Percentiles rank a stretch among this genome's conserved stretches.
Evolutionary conservation across 352 stramenopile species (phyloP).

Genomic region (Globisporangium polare): DNA sequence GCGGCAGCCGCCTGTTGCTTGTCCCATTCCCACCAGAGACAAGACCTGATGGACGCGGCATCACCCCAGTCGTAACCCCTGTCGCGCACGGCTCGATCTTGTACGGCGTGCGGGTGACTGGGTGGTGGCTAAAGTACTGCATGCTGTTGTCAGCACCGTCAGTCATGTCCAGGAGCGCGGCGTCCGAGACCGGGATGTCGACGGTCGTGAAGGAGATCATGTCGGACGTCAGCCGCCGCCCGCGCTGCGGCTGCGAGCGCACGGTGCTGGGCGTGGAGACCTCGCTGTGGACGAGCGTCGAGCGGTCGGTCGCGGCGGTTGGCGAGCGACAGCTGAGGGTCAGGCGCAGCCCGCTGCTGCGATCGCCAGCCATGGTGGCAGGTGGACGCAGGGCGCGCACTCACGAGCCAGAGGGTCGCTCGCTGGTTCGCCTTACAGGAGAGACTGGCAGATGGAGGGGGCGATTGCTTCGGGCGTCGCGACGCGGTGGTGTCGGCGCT

Average conservation of each 20-base stretch:
- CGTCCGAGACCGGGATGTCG: constrained; percentile 21
- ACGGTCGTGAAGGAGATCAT: constrained; percentile 49
- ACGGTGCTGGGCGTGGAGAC: constrained; percentile 3
- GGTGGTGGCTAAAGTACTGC: neutral
- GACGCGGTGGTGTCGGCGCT: neutral
- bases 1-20: neutral
- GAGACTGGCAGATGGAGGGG: neutral
- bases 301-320: constrained; percentile 2
- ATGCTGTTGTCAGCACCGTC: constrained; percentile 1
- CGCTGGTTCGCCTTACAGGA: neutral
- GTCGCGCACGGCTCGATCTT: constrained; percentile 5
- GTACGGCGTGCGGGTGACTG: constrained; percentile 1
- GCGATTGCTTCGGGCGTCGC: neutral
- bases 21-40: neutral
- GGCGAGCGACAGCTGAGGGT: constrained; percentile 2
- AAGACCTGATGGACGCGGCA: constrained; percentile 1
- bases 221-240: constrained; percentile 33
- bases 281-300: neutral
- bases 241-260: neutral
- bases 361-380: constrained; percentile 1
- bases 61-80: neutral
- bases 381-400: too few relatives aligned
- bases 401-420: too few relatives aligned
- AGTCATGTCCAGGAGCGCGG: constrained; percentile 6
- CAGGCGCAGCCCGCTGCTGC: neutral